These are phyloP conservation scores for Dipodascopsis tothii DNA, from an alignment of 805 yeast genomes.

Conservation along the genomic window DNA sequence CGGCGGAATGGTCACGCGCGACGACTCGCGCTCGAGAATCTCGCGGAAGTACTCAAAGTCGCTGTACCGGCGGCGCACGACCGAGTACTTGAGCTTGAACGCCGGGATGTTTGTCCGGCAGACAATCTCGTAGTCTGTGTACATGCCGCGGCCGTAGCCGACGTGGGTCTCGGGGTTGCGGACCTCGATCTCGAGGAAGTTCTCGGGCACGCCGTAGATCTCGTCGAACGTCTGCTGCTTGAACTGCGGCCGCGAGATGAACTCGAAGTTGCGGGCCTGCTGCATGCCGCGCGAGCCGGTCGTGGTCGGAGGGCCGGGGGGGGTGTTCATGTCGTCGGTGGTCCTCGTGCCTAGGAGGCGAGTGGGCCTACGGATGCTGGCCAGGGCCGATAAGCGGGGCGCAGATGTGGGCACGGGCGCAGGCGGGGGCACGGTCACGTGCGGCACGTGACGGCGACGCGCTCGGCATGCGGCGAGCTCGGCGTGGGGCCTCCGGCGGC, in stretches of 20 bases:
- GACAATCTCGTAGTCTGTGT: conserved; percentile 84
- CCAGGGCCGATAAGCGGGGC: too few species aligned
- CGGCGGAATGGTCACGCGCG: conserved; percentile 74
- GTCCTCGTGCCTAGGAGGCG: too few species aligned
- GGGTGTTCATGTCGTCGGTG: not conserved
- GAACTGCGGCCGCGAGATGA: conserved; percentile 32
- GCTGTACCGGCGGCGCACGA: conserved; percentile 77
- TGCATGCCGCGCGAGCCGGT: not conserved
- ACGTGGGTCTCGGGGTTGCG: conserved; percentile 66
- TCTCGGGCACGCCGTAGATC: conserved; percentile 89
- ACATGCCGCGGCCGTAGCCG: conserved; percentile 52
- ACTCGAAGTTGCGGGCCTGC: conserved; percentile 10
- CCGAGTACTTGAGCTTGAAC: conserved; percentile 54
- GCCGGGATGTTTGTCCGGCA: conserved; percentile 90
- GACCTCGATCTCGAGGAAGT: conserved; percentile 86
- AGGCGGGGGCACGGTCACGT: too few species aligned
- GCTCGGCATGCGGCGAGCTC: too few species aligned
- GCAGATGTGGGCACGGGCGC: too few species aligned
- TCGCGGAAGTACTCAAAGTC: conserved; percentile 80
- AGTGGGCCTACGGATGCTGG: too few species aligned
- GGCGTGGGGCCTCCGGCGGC: too few species aligned
- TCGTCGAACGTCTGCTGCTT: conserved; percentile 67
- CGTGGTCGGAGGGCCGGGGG: not conserved
- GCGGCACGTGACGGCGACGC: too few species aligned
- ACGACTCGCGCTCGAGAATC: conserved; percentile 64